These are phyloP conservation scores for Pueraria montana DNA, from an alignment of 306 rosid genomes.

Conservation along the genomic window DNA sequence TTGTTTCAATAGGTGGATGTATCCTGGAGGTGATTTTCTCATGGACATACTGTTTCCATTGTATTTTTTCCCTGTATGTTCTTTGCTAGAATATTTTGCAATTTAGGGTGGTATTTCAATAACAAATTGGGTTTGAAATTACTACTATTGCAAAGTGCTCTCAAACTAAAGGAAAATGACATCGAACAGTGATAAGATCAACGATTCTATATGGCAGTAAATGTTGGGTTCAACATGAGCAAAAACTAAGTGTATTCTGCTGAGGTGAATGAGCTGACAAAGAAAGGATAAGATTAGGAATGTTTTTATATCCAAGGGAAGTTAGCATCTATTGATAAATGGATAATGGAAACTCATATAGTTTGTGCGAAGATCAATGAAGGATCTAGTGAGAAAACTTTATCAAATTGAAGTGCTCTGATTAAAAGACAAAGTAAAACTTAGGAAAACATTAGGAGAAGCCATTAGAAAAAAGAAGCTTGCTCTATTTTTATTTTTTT, in stretches of 20 bases:
- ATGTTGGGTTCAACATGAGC: neutral
- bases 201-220: neutral
- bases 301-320: neutral
- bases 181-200: neutral
- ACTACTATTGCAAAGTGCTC: neutral
- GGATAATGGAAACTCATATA: neutral
- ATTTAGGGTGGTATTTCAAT: neutral
- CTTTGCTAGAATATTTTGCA: conserved; percentile 4
- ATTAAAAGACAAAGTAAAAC: neutral
- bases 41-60: neutral
- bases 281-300: neutral
- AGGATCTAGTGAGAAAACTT: neutral
- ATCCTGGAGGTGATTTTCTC: neutral
- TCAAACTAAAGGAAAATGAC: neutral
- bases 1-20: neutral
- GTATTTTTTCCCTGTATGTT: neutral
- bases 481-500: neutral
- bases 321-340: neutral
- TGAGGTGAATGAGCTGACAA: neutral
- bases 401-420: neutral
- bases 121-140: neutral
- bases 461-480: neutral
- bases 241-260: neutral
- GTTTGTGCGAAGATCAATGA: neutral
- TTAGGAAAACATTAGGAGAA: neutral